Evolutionary conservation across 2,329 filamentous ascomycete species (phyloP), one percentile per base, ranked within the genome.

Genomic region (Sclerotinia glacialis): DNA sequence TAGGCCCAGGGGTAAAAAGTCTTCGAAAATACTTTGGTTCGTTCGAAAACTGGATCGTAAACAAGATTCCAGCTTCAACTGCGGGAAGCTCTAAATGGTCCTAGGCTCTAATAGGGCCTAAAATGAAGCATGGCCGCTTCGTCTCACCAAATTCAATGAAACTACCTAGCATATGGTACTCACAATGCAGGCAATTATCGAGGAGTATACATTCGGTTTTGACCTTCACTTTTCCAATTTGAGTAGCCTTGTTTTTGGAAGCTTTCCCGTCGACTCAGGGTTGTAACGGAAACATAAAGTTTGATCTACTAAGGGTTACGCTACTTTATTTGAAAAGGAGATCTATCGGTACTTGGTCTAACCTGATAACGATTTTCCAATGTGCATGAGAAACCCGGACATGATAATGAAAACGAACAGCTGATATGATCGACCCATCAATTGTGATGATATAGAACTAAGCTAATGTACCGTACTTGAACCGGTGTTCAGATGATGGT

Each of bases 231-330:
- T 53, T 26, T 5, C 28, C 46, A 61, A 26, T 6, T 61, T 40
- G 12, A 44, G 18, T 46, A 3, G 12, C 18, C 16, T 60, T 44
- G 37, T 14, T 42, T 42, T 23, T 26, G 11, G 53, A 23, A 61
- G 21, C 44, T 65, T 65, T 60, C 60, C 46, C 47, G 55, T 65
- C 64, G 46, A 34, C 1, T 21, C 26, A 53, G 55, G 37, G 26
- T 50, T 23, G 61, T 49, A 21, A 37, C 47, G 46, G 28, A 52
- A 40, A 37, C 18, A 49, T 23, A 16, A 28, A 12, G 18, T 23
- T 37, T n/a, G 28, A 12, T 0, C 12, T 18, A 23, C 21, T 47
- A 42, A 34, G 4, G 21, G 21, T 47, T 26, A 42, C 47, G n/a
- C 16, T 52, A 2, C 21, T 26, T 14, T 34, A 50, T 18, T 47